Evolutionary conservation across 225 moss, liverwort and hornwort genomes (phyloP).

Genomic region (Marchantia paleacea): DNA sequence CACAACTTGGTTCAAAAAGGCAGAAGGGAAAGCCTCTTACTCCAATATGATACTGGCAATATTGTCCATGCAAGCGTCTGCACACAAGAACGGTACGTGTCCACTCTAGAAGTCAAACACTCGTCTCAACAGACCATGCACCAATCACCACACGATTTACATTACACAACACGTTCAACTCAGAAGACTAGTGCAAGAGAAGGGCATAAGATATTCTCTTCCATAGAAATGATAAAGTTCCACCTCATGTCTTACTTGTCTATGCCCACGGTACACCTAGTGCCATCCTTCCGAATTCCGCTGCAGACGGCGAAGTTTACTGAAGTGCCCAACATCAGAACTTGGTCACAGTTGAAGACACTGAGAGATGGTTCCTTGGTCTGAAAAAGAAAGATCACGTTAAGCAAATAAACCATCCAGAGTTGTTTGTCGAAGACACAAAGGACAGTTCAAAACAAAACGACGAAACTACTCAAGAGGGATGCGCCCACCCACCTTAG

Average conservation of each 20-base stretch:
- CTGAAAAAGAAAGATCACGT: slow-evolving; percentile 36
- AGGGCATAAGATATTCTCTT: background rate
- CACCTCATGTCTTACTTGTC: slow-evolving; percentile 49
- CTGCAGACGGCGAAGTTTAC: slow-evolving; percentile 69
- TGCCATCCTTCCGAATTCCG: slow-evolving; percentile 66
- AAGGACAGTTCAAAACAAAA: background rate
- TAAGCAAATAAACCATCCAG: slow-evolving; percentile 3
- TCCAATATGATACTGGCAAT: slow-evolving; percentile 70
- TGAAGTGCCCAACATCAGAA: slow-evolving; percentile 72
- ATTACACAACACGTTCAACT: too few relatives aligned
- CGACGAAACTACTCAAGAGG: background rate
- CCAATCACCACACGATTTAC: background rate
- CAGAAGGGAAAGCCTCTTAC: slow-evolving; percentile 39
- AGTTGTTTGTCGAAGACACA: background rate
- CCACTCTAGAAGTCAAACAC: background rate
- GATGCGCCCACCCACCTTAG: slow-evolving; percentile 53
- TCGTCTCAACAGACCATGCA: background rate
- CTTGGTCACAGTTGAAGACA: slow-evolving; percentile 71
- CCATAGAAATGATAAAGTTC: background rate
- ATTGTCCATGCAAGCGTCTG: slow-evolving; percentile 73
- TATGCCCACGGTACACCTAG: slow-evolving; percentile 67
- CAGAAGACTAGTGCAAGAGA: too few relatives aligned
- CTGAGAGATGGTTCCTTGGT: slow-evolving; percentile 74
- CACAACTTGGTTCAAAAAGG: background rate
- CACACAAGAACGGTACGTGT: background rate